Conservation (phyloP, 345 rosid species). For the Anastatica hierochuntica region DNA sequence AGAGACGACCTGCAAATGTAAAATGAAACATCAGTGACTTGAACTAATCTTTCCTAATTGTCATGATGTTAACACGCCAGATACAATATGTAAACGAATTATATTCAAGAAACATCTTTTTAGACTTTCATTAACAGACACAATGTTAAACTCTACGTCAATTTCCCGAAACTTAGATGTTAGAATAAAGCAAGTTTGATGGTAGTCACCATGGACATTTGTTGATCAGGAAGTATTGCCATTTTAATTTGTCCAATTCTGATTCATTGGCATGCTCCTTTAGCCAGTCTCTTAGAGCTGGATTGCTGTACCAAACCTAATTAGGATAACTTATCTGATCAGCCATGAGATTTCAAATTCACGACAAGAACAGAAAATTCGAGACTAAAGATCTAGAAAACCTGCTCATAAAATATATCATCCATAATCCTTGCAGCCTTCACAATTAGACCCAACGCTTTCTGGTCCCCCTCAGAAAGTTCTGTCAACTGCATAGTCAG, state of each 20-base stretch:
- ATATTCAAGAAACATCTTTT: background rate
- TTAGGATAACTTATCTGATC: background rate
- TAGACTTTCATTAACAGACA: background rate
- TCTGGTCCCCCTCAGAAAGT: conserved; percentile 54
- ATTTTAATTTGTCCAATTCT: conserved; percentile 55
- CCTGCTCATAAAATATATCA: conserved; percentile 80
- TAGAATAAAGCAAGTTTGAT: conserved; percentile 1
- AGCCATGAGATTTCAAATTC: conserved; percentile 2
- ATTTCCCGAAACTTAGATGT: background rate
- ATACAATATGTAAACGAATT: background rate
- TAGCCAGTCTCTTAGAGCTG: conserved; percentile 72
- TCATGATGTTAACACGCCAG: background rate
- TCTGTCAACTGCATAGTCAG: conserved; percentile 51
- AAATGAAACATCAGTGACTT: conserved; percentile 11
- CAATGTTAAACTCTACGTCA: background rate
- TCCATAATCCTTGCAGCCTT: conserved; percentile 78
- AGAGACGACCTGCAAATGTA: conserved; percentile 65
- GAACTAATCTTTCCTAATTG: background rate
- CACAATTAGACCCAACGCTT: conserved; percentile 52
- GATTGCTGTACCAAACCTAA: conserved; percentile 86
- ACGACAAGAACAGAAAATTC: background rate
- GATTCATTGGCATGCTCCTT: conserved; percentile 59
- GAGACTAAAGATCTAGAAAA: conserved; percentile 8
- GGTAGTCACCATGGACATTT: conserved; percentile 75
- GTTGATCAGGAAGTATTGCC: conserved; percentile 70